A percentile compares a stretch with the other conserved stretches of the same genome.
Conservation (phyloP, 805 yeast species). For the Scheffersomyces spartinae region DNA sequence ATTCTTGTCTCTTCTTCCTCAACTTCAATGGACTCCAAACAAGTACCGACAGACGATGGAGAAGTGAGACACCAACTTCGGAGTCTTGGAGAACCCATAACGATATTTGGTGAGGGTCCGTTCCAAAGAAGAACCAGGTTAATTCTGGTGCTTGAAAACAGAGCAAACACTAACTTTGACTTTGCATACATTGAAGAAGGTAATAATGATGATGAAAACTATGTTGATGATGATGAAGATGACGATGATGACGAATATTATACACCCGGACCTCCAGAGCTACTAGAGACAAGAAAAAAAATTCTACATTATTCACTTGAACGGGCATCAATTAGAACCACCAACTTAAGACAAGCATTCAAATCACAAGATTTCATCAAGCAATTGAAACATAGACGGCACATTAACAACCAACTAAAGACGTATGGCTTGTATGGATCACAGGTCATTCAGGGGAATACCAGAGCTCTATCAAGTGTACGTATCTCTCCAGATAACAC, state of each 20-base stretch:
- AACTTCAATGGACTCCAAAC: too few relatives aligned
- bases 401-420: slow-evolving; percentile 18
- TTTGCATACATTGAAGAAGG: slow-evolving; percentile 9
- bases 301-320: slow-evolving; percentile 43
- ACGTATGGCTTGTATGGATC: slow-evolving; percentile 45
- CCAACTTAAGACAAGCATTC: slow-evolving; percentile 15
- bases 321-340: slow-evolving; percentile 32
- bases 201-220: slow-evolving; percentile 9
- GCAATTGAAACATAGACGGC: slow-evolving; percentile 36
- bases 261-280: slow-evolving; percentile 59
- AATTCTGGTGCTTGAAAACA: too few relatives aligned
- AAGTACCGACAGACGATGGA: too few relatives aligned
- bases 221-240: slow-evolving; percentile 24
- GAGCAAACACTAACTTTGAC: too few relatives aligned
- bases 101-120: too few relatives aligned
- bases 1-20: too few relatives aligned
- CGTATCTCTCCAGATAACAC: slow-evolving; percentile 28
- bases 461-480: slow-evolving; percentile 57
- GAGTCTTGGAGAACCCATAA: too few relatives aligned
- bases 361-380: slow-evolving; percentile 24
- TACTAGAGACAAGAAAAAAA: slow-evolving; percentile 38
- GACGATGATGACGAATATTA: slow-evolving; percentile 72
- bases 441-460: slow-evolving; percentile 46
- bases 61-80: too few relatives aligned
- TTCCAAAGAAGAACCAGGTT: too few relatives aligned